Evolutionary conservation across 805 yeast species (phyloP), one percentile per base, ranked within the genome.

Genomic region (Schizosaccharomyces cryophilus): DNA sequence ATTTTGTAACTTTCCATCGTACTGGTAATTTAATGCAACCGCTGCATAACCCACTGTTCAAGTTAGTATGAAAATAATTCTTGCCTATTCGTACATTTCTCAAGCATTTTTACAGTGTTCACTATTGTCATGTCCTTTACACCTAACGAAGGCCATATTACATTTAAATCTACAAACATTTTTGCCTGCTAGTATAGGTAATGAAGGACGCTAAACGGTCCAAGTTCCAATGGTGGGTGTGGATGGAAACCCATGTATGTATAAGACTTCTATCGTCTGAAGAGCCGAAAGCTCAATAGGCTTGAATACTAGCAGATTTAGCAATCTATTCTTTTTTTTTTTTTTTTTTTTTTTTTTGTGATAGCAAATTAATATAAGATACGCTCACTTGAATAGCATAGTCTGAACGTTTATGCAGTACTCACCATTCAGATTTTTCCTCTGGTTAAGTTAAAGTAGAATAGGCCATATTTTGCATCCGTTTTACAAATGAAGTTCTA

Each of bases 21-120:
- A 61, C 47, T 62, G 76, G 66, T 82, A 82, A 69, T 87, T 88
- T 60, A 89, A 71, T 1, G 90, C 96, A 3, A 86, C 75, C 65
- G 82, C 84, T 0, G 85, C 79, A 68, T 87, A 87, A 11, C 90
- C 93, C 13, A 62, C 67, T 29, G 21, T 65, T 35, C 15, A 7
- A 15, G 26, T 19, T 19, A 19, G 11, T 5, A 11, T 30, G 26
- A 54, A 19, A 19, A 11, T 45, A n/a, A 59, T 30, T 30, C 13
- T 26, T 13, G 42, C 61, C 38, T 66, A 45, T 17, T 5, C 51
- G 17, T 45, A 62, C 73, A 66, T 31, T 64, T 66, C 42, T 62
- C 63, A 7, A 67, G 67, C 42, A 69, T 56, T 5, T 19, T 38
- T 9, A 56, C 47, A 19, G 60, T 56, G 2, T 40, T 38, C 17